Evolutionary conservation across 2,329 filamentous ascomycete genomes (phyloP).

Genomic region (Pestalotiopsis sp.): DNA sequence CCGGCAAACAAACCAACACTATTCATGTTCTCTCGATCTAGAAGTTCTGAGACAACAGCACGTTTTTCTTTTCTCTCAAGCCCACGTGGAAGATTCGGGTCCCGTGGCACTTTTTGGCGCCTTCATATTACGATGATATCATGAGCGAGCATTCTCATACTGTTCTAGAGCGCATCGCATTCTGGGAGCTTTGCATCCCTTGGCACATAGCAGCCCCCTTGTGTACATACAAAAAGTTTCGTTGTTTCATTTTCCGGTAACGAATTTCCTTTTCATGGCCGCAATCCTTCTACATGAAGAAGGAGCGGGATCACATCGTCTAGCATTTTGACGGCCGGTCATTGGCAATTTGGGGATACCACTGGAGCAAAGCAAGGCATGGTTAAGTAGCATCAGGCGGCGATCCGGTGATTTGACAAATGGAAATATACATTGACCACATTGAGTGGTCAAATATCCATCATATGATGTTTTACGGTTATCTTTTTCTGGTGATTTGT

Average conservation of each 20-base stretch:
- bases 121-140: neutral
- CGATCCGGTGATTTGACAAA: constrained; percentile 18
- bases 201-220: neutral
- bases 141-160: constrained; percentile 1
- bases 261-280: constrained; percentile 14
- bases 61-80: neutral
- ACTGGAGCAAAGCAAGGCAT: constrained; percentile 11
- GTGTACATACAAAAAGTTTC: constrained; percentile 9
- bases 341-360: constrained; percentile 18
- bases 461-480: neutral
- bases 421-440: constrained; percentile 12
- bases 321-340: constrained; percentile 13
- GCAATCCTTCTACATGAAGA: neutral
- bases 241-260: constrained; percentile 1
- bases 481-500: neutral
- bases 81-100: neutral
- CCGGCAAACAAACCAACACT: constrained; percentile 74
- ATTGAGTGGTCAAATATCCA: neutral
- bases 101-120: neutral
- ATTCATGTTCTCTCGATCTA: constrained; percentile 79
- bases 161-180: constrained; percentile 6
- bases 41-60: constrained; percentile 22
- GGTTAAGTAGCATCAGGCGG: constrained; percentile 15
- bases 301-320: constrained; percentile 2
- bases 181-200: neutral